Base-by-base conservation (phyloP, 345 rosid genomes). In the Populus pruinosa region DNA sequence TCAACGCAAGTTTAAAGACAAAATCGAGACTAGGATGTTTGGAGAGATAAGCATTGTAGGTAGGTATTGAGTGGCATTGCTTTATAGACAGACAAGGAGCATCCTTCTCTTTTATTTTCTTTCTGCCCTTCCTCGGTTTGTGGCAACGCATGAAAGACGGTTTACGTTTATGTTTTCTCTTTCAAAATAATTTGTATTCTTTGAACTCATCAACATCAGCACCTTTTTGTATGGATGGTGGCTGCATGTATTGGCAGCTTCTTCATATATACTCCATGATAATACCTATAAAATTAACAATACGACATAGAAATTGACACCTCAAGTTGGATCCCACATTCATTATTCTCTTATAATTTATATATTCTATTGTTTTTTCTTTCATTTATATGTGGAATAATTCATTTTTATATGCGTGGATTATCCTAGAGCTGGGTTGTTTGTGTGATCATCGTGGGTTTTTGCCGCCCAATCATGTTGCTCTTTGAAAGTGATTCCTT, bases 381-480 rank as follows among this genome's bases (percentile, higher is more conserved):
- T 17, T 50, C n/a, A 50, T 50, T 50, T 2, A 4, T 53, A 20
- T 76, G 82, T 81, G 35, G 35, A 33, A 33, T 33, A 33, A 33
- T 33, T 33, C 4, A 4, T 33, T 33, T 33, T 33, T 33, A 33
- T 33, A 33, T 33, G 4, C 35, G 35, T 33, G 35, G 35, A 81
- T 81, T 77, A 79, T 74, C 59, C 44, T 35, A 33, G 35, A 16
- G 39, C 11, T 61, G 21, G 63, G 29, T 18, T 72, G 47, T 21
- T 50, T 62, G 67, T 27, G 77, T 61, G 72, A 70, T 71, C 66
- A 70, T 71, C 66, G 20, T 53, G 59, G 71, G 63, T 64, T 74
- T 78, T 62, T 72, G 80, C 86, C 80, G 79, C 76, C 82, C 88
- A 88, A 82, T 86, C 82, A 43, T 83, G n/a, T 76, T 82, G 82